These are phyloP conservation scores for Porcisia hertigi DNA, from an alignment of 208 protist genomes.

Conservation along the genomic window DNA sequence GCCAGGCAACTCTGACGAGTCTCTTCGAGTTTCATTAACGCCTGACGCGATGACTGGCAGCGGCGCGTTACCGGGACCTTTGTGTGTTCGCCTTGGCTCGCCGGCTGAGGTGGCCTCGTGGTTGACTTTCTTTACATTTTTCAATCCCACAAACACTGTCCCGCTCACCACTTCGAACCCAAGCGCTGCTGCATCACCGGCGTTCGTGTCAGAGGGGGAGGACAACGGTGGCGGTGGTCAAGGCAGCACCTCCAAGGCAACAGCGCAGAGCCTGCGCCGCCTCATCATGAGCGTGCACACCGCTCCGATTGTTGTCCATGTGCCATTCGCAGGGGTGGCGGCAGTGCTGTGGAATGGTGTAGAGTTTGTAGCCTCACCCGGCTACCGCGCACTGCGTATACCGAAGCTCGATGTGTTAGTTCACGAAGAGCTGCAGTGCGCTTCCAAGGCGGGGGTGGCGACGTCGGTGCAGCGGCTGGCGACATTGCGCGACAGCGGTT, in stretches of 20 bases:
- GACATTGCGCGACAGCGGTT: slow-evolving; percentile 19
- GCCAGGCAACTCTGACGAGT: slow-evolving; percentile 37
- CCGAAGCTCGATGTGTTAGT: slow-evolving; percentile 28
- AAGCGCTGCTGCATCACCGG: neutral
- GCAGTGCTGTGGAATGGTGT: slow-evolving; percentile 53
- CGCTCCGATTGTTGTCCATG: slow-evolving; percentile 38
- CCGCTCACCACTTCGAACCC: slow-evolving; percentile 14
- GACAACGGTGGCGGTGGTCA: neutral
- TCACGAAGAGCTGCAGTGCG: slow-evolving; percentile 20
- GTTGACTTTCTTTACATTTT: slow-evolving; percentile 50
- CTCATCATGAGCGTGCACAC: slow-evolving; percentile 35
- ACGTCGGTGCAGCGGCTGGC: slow-evolving; percentile 6
- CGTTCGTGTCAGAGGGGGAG: neutral
- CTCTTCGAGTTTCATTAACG: slow-evolving; percentile 39
- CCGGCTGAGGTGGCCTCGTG: slow-evolving; percentile 44
- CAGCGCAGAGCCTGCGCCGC: slow-evolving; percentile 12
- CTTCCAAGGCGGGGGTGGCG: neutral
- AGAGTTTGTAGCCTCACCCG: slow-evolving; percentile 17
- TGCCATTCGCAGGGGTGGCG: slow-evolving; percentile 34
- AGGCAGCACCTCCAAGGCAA: neutral
- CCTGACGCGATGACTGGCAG: slow-evolving; percentile 27
- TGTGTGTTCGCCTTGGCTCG: slow-evolving; percentile 19
- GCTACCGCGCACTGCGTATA: slow-evolving; percentile 27
- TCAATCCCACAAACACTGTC: slow-evolving; percentile 31
- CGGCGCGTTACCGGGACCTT: slow-evolving; percentile 13